Percentiles rank a stretch among this genome's conserved stretches.
phyloP scores from a whole-genome alignment of 352 stramenopile species.

The Phytophthora pseudosyringae region DNA sequence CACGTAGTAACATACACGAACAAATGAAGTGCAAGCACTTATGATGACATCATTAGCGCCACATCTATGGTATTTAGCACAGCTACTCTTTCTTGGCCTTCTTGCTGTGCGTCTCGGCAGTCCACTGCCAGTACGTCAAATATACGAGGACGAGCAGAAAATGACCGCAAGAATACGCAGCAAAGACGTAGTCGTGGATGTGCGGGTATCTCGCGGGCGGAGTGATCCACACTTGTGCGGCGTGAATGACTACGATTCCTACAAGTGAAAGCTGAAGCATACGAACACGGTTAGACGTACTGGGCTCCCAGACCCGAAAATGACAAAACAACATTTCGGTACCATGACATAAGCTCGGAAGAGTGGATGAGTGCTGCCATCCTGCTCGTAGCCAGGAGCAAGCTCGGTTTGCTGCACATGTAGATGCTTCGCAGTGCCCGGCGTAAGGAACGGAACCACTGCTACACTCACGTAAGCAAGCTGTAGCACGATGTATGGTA shows the following conservation, averaged over 20 bases:
- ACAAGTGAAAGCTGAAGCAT: conserved; percentile 58
- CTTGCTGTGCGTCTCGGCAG: conserved; percentile 21
- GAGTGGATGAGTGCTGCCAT: conserved; percentile 43
- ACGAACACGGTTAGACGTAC: conserved; percentile 14
- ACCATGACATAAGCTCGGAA: conserved; percentile 61
- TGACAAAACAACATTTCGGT: conserved; percentile 9
- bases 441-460: conserved; percentile 51
- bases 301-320: not conserved
- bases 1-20: conserved; percentile 13
- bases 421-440: conserved; percentile 34
- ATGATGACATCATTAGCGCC: conserved; percentile 11
- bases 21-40: conserved; percentile 22
- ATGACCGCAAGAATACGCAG: conserved; percentile 78
- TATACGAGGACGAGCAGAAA: conserved; percentile 78
- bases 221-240: conserved; percentile 49
- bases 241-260: conserved; percentile 61
- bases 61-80: conserved; percentile 9
- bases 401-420: conserved; percentile 23
- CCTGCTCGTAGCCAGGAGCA: conserved; percentile 46
- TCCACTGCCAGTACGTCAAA: conserved; percentile 89
- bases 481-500: conserved; percentile 78
- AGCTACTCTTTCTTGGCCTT: conserved; percentile 54
- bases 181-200: conserved; percentile 89
- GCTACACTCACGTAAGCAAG: conserved; percentile 53
- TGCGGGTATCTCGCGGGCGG: conserved; percentile 74